Evolutionary conservation across 148 eudicot species (phyloP).

Genomic region (Rhododendron kiyosumense): DNA sequence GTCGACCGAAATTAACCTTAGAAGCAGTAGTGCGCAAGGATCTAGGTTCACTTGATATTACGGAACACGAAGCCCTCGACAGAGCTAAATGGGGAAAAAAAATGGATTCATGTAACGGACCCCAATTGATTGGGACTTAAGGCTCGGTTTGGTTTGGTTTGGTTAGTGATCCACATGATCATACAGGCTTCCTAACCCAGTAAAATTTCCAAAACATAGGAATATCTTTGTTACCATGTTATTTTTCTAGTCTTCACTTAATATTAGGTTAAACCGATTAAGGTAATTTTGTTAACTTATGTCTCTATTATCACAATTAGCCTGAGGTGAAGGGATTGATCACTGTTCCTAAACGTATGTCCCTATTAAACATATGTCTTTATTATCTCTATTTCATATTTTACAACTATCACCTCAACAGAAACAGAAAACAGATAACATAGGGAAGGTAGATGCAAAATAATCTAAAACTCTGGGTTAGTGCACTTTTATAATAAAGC

Average conservation of each 20-base stretch:
- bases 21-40: too few species aligned
- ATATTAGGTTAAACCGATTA: not conserved
- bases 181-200: not conserved
- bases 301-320: not conserved
- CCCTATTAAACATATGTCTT: not conserved
- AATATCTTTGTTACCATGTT: not conserved
- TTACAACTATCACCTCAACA: not conserved
- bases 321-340: not conserved
- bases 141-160: not conserved
- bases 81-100: too few species aligned
- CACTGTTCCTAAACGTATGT: not conserved
- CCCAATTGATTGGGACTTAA: too few species aligned
- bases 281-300: not conserved
- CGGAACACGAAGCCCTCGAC: too few species aligned
- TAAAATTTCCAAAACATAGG: not conserved
- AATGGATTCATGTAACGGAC: too few species aligned
- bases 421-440: not conserved
- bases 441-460: not conserved
- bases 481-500: conserved; percentile 4
- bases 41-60: too few species aligned
- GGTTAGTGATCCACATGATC: not conserved
- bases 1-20: too few species aligned
- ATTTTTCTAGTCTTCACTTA: not conserved
- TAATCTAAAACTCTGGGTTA: not conserved
- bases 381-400: not conserved